phyloP scores from a whole-genome alignment of 441 rosid genomes.

The Pelargonium fulgidum region DNA sequence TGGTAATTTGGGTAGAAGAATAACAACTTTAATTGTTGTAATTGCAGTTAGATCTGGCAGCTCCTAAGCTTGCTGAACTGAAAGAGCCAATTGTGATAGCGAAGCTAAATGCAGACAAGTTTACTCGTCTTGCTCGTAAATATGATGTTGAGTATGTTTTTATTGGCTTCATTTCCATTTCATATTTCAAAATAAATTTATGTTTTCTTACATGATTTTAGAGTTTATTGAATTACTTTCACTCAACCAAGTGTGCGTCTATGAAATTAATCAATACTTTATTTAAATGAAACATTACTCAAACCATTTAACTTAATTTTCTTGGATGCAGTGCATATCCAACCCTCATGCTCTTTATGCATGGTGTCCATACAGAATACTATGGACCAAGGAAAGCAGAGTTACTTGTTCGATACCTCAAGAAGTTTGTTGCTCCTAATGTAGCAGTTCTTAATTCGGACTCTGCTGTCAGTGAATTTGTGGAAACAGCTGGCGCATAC shows the following conservation, averaged over 20 bases:
- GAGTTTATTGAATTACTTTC: background rate
- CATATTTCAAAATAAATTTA: background rate
- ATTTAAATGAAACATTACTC: background rate
- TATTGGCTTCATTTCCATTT: background rate
- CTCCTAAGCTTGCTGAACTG: conserved; percentile 20
- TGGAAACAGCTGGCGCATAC: conserved; percentile 53
- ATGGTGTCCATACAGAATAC: conserved; percentile 73
- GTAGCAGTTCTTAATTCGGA: conserved; percentile 67
- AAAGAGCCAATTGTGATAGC: conserved; percentile 26
- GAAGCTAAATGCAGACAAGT: conserved; percentile 24
- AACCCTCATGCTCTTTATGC: conserved; percentile 65
- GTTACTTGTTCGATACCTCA: conserved; percentile 66
- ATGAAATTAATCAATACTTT: background rate
- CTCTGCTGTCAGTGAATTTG: conserved; percentile 48
- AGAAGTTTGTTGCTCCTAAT: conserved; percentile 84
- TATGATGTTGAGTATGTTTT: conserved; percentile 23
- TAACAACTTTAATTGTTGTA: conserved; percentile 6
- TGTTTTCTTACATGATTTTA: background rate
- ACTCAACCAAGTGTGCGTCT: background rate
- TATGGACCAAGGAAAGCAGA: conserved; percentile 84
- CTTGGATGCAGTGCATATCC: conserved; percentile 60
- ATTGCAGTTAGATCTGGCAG: conserved; percentile 27
- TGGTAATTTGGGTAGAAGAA: conserved; percentile 5
- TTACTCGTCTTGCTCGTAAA: conserved; percentile 18
- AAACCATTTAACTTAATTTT: background rate